Evolutionary conservation across 1,284 basidiomycete species (phyloP), one percentile per base, ranked within the genome.

Genomic region (Tilletia caries): DNA sequence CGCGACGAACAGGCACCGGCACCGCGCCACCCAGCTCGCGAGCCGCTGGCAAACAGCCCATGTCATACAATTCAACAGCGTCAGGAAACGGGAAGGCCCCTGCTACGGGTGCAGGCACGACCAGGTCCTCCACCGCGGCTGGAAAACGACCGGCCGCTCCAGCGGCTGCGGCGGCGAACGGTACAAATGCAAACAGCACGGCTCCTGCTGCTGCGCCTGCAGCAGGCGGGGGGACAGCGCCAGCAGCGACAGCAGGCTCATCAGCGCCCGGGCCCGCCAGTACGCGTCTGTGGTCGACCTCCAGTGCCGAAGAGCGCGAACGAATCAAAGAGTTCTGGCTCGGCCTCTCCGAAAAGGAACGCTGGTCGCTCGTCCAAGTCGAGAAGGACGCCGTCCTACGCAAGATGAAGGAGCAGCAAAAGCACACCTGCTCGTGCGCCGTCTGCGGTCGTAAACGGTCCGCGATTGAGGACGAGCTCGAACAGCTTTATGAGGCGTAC

Each of bases 401-500:
- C 84, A 97, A 96, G 89, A 98, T 98, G 93, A 97, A 97, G 87
- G 95, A 96, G 84, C 93, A 96, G 87, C 94, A 96, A 88, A 92
- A 92, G 82, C 93, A 96, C 83, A 91, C 89, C 73, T 98, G 95
- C 84, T 90, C 89, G 75, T 98, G 95, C 85, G 94, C 93, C 25
- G 95, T 98, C 43, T 98, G 95, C 85, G 93, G 93, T 48, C 87
- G 95, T 82, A 98, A 98, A 88, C 93, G 92, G 77, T 90, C 91
- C 86, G 94, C 95, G 79, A 98, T 98, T 86, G 96, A 98, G 87
- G 92, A 93, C 86, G 95, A 98, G 87, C 90, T 98, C 84, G 93
- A 97, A 87, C 92, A 94, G 86, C 90, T 98, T 85, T 98, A 98
- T 88, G 93, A 96, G 88, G 92, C 93, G 86, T 98, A 98, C 89